Evolutionary conservation across 164 flowering plant species (phyloP).

Genomic region (Piper betle): DNA sequence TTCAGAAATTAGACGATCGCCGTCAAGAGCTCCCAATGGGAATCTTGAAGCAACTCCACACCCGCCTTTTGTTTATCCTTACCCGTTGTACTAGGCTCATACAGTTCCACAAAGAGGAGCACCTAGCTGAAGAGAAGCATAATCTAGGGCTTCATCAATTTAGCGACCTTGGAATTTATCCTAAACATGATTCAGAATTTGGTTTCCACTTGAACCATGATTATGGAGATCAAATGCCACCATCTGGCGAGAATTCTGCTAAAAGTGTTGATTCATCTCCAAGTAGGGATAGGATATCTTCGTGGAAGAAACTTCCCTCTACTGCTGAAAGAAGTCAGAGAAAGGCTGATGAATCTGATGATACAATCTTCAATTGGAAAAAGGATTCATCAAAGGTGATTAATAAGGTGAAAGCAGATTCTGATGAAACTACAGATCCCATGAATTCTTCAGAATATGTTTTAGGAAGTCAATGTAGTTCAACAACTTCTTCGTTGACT

Average conservation of each 20-base stretch:
- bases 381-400: slow-evolving; percentile 17
- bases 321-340: slow-evolving; percentile 51
- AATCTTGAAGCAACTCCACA: slow-evolving; percentile 65
- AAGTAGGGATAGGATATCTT: slow-evolving; percentile 69
- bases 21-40: slow-evolving; percentile 92
- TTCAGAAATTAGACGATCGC: slow-evolving; percentile 78
- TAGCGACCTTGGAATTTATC: slow-evolving; percentile 91
- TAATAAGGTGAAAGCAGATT: slow-evolving; percentile 16
- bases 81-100: slow-evolving; percentile 86
- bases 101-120: slow-evolving; percentile 88
- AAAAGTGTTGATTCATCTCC: slow-evolving; percentile 52
- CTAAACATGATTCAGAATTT: slow-evolving; percentile 34
- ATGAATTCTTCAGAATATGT: slow-evolving; percentile 22
- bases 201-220: slow-evolving; percentile 10
- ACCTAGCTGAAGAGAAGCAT: slow-evolving; percentile 55
- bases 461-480: slow-evolving; percentile 11
- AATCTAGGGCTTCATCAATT: slow-evolving; percentile 69
- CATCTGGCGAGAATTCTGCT: slow-evolving; percentile 36
- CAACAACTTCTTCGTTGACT: slow-evolving; percentile 21
- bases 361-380: slow-evolving; percentile 25
- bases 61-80: slow-evolving; percentile 85
- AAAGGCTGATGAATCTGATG: slow-evolving; percentile 31
- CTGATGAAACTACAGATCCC: slow-evolving; percentile 15
- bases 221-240: slow-evolving; percentile 7
- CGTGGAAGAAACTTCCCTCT: slow-evolving; percentile 93